Evolutionary conservation across 306 rosid species (phyloP).

Genomic region (Cercis canadensis): DNA sequence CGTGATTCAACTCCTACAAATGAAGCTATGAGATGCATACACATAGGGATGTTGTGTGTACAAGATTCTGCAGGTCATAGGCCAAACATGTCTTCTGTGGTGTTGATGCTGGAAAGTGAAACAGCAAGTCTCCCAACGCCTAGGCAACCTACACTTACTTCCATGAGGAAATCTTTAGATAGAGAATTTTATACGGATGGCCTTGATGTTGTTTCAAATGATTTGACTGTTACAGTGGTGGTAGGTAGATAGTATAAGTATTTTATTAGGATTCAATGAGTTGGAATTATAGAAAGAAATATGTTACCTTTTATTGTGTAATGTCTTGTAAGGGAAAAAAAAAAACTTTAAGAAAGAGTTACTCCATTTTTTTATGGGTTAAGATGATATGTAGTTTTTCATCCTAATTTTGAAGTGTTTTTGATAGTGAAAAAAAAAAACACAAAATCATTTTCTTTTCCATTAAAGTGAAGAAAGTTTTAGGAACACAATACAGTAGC

Average conservation of each 20-base stretch:
- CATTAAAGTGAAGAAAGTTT: too few species aligned
- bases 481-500: too few species aligned
- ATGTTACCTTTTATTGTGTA: too few species aligned
- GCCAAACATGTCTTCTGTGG: constrained; percentile 76
- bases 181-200: constrained; percentile 52
- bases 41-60: constrained; percentile 80
- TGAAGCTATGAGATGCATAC: constrained; percentile 76
- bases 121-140: constrained; percentile 69
- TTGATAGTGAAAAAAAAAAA: too few species aligned
- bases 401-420: too few species aligned
- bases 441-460: too few species aligned
- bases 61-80: constrained; percentile 83
- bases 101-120: constrained; percentile 87
- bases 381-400: too few species aligned
- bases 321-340: too few species aligned
- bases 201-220: constrained; percentile 60
- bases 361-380: too few species aligned
- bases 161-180: constrained; percentile 57
- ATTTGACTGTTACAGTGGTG: constrained; percentile 66
- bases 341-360: too few species aligned
- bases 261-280: too few species aligned
- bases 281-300: too few species aligned
- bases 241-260: constrained; percentile 64
- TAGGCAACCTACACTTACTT: constrained; percentile 66
- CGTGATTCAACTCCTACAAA: constrained; percentile 47